phyloP scores from a whole-genome alignment of 1,284 basidiomycete genomes.

The Chalciporus sp. region DNA sequence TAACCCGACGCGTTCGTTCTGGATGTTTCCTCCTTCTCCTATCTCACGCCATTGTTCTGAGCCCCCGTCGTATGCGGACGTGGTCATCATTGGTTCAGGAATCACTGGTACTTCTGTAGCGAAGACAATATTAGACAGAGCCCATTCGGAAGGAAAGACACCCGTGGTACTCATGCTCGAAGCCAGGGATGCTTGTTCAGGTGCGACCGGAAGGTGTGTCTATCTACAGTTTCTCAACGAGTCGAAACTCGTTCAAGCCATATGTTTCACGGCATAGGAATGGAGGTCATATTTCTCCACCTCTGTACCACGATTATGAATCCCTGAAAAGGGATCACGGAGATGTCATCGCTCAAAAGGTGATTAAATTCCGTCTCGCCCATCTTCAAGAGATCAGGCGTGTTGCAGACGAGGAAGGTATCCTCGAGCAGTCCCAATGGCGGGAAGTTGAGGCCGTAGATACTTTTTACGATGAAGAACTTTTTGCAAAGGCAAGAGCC shows the following conservation, averaged over 20 bases:
- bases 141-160: slow-evolving; percentile 23
- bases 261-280: slow-evolving; percentile 22
- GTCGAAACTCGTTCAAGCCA: background rate
- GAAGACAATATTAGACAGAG: slow-evolving; percentile 50
- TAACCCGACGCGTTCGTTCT: slow-evolving; percentile 57
- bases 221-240: background rate
- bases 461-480: slow-evolving; percentile 36
- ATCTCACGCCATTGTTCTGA: slow-evolving; percentile 47
- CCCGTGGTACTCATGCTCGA: slow-evolving; percentile 64
- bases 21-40: slow-evolving; percentile 56
- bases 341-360: slow-evolving; percentile 20
- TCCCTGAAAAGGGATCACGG: slow-evolving; percentile 23
- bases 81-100: slow-evolving; percentile 71
- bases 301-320: slow-evolving; percentile 30
- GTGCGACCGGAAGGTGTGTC: slow-evolving; percentile 66
- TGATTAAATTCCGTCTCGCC: slow-evolving; percentile 33
- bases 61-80: slow-evolving; percentile 55
- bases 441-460: slow-evolving; percentile 47
- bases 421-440: slow-evolving; percentile 40
- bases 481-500: slow-evolving; percentile 38
- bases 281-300: slow-evolving; percentile 32
- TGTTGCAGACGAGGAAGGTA: slow-evolving; percentile 32
- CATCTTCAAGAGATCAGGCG: slow-evolving; percentile 30
- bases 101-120: slow-evolving; percentile 67
- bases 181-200: slow-evolving; percentile 68